Base-by-base conservation (phyloP, 1,139 yeast genomes). In the Suhomyces maxii region DNA sequence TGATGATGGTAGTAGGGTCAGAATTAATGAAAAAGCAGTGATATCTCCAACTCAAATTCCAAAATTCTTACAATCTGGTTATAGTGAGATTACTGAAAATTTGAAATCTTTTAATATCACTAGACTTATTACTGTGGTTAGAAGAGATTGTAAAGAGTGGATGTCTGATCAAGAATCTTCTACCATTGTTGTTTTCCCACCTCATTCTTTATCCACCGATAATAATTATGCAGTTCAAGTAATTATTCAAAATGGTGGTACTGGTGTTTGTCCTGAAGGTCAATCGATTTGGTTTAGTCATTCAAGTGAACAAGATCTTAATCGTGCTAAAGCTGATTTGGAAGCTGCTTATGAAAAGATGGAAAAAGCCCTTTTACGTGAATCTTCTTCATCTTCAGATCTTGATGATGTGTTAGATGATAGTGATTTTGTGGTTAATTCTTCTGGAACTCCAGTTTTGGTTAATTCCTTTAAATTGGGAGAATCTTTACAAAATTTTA, bases 181-280 rank as follows among this genome's bases (percentile, higher is more conserved):
- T 2, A 89, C 97, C 0, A 77, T 90, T 38, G 95, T 91, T 13
- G 96, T 90, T 1, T 93, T 93, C 75, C 98, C 99, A n/a, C 95
- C 96, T 23, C 79, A 80, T 23, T 83, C 96, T 0, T 75, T 91
- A 46, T 77, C 85, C 13, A 77, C 88, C 1, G 69, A 77, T 47
- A 91, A 91, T 62, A 70, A 69, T 45, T 76, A 72, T 51, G 88
- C 95, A 6, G 95, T 93, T 30, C 97, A 91, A 66, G 95, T 86
- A 5, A 71, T 91, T 36, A 87, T 93, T 37, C 83, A 89, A 73
- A 96, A 96, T 42, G 83, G 90, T n/a, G 93, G 89, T 9, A 76
- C 93, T 1, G 97, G 96, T 12, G 86, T 87, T 52, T 90, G 96
- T 57, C 96, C 98, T 0, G 67, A 65, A n/a, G 95, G 89, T 40